Conservation (phyloP, 345 rosid genomes). For the Corchorus capsularis region DNA sequence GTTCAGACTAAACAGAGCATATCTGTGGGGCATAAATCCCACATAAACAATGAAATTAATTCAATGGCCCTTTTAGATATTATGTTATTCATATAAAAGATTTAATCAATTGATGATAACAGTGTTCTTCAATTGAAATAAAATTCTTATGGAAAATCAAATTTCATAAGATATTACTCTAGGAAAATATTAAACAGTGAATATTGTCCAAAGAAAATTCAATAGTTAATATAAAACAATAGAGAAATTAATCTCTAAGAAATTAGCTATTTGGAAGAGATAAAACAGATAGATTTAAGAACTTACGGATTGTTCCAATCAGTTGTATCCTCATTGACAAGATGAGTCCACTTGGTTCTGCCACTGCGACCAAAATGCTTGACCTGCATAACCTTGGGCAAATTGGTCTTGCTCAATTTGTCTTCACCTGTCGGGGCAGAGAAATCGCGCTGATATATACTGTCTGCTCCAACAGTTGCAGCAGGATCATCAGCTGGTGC, state of each 20-base stretch:
- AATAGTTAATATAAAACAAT: not conserved
- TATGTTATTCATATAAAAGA: not conserved
- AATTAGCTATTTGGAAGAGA: too few species aligned
- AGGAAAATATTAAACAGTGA: not conserved
- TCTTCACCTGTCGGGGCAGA: slow-evolving; percentile 84
- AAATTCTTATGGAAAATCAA: not conserved
- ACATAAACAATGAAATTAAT: not conserved
- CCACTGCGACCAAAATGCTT: slow-evolving; percentile 88
- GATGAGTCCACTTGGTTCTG: slow-evolving; percentile 87
- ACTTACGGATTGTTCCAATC: slow-evolving; percentile 86
- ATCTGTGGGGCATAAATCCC: not conserved
- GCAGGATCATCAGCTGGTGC: slow-evolving; percentile 49
- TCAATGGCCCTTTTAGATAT: not conserved
- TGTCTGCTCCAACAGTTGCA: slow-evolving; percentile 48
- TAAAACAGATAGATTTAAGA: not conserved
- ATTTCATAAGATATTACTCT: not conserved
- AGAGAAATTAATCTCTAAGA: too few species aligned
- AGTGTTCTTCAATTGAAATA: not conserved
- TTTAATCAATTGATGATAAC: too few species aligned
- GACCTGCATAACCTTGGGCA: slow-evolving; percentile 82
- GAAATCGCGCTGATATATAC: slow-evolving; percentile 58
- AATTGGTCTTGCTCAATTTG: slow-evolving; percentile 69
- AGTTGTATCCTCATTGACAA: slow-evolving; percentile 78
- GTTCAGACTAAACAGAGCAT: not conserved
- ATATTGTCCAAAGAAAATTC: not conserved